Conservation (phyloP, 192 early-diverging fungal species). For the Umbelopsis vinacea region DNA sequence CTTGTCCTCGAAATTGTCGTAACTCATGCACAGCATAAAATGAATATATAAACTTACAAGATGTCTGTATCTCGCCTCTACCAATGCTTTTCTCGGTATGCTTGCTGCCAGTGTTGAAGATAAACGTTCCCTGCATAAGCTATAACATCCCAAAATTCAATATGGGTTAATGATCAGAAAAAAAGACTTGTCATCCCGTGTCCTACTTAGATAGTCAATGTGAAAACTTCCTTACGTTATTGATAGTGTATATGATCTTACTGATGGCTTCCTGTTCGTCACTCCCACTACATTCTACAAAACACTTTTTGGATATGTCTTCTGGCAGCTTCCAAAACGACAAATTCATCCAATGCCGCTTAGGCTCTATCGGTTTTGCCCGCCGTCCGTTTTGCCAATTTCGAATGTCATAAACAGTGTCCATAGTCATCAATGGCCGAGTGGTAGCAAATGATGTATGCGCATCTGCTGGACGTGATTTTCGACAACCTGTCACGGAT, state of each 20-base stretch:
- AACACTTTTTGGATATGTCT: not conserved
- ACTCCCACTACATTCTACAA: not conserved
- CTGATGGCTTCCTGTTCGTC: conserved; percentile 8
- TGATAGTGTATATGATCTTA: conserved; percentile 7
- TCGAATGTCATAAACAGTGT: conserved; percentile 3
- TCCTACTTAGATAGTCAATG: not conserved
- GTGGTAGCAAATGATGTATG: not conserved
- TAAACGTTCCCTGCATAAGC: conserved; percentile 12
- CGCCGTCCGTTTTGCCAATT: not conserved
- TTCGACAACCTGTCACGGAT: not conserved
- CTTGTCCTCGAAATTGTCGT: not conserved
- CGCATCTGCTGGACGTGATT: conserved; percentile 1
- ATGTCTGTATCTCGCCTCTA: not conserved
- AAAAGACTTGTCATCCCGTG: not conserved
- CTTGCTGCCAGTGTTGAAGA: not conserved
- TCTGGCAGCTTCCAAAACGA: conserved; percentile 11
- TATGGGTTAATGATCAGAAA: not conserved
- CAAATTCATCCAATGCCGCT: not conserved
- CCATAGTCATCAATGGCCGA: not conserved
- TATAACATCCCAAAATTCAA: not conserved
- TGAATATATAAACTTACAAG: not conserved
- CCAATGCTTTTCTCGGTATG: not conserved
- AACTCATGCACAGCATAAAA: not conserved
- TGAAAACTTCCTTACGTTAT: conserved; percentile 5
- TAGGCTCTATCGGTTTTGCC: not conserved